Base-by-base conservation (phyloP, 805 yeast species). In the Cephaloascus albidus region DNA sequence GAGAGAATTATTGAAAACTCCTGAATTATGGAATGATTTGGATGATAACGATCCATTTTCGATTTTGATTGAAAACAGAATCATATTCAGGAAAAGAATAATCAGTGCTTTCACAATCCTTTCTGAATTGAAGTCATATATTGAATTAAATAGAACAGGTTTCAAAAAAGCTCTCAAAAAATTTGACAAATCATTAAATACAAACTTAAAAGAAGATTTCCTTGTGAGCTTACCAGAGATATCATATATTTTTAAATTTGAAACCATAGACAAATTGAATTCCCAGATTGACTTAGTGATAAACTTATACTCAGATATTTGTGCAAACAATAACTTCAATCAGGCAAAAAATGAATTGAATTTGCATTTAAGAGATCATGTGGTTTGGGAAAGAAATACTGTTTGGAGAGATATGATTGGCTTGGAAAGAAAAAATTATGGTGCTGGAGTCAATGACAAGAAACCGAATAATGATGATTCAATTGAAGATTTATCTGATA, bases 381-480 rank as follows among this genome's bases (percentile, higher is more conserved):
- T 90, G 28, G 96, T 89, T 16, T 90, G 96, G 94, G 97, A 90
- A 61, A 74, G 98, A 58, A 88, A 88, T 57, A 90, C 97, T 0
- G 97, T 90, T 20, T 90, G 98, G 98, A 81, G 93, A 55, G 97
- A 90, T 58, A 81, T 90, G 82, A 82, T 90, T 55, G 90, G 93
- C 18, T 61, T 89, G 50, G 96, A 89, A 56, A 74, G 96, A 48
- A 85, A 85, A 51, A 68, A 89, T 1, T 90, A 88, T 50, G 87
- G 86, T 17, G 88, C 89, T 2, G 45, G 63, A 38, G 40, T 20
- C 62, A 58, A 27, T 57, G 50, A 57, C 47, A 49, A 47, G 47
- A 42, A 54, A 47, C 35, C 34, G 12, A 36, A n/a, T 20, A 51
- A 50, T 37, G 54, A 48, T 27, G 48, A 42, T 10, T 35, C 48